These are phyloP conservation scores for Eremothecium cymbalariae DNA, from an alignment of 1,139 yeast species.

Conservation along the genomic window DNA sequence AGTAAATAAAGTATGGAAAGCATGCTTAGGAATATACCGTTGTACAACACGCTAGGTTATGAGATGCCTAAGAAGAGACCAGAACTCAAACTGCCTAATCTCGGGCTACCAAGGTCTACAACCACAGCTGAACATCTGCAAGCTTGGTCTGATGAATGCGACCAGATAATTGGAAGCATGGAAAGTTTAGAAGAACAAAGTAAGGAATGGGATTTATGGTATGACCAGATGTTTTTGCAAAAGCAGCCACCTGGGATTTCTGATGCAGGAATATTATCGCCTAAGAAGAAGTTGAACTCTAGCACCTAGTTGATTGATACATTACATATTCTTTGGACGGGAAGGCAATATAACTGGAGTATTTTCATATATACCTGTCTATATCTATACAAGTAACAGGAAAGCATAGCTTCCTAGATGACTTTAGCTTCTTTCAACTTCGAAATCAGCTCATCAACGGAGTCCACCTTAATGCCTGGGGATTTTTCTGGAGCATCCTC, in stretches of 20 bases:
- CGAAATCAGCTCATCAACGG: constrained; percentile 72
- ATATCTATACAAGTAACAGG: not conserved
- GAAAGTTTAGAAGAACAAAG: constrained; percentile 14
- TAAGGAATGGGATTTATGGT: constrained; percentile 24
- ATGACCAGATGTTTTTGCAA: constrained; percentile 17
- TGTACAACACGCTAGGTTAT: constrained; percentile 21
- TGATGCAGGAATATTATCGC: constrained; percentile 19
- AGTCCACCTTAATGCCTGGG: constrained; percentile 71
- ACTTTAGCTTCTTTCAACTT: constrained; percentile 70
- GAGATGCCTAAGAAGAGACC: constrained; percentile 17
- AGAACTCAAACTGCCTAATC: constrained; percentile 13
- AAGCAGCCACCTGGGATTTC: constrained; percentile 29
- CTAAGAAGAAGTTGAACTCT: constrained; percentile 20
- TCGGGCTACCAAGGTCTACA: constrained; percentile 11
- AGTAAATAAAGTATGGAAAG: constrained; percentile 16
- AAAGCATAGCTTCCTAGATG: constrained; percentile 31
- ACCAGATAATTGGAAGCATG: constrained; percentile 10
- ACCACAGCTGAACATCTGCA: constrained; percentile 19
- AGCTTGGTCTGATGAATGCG: constrained; percentile 28
- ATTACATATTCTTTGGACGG: constrained; percentile 3
- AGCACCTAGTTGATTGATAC: no score
- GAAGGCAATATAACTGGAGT: constrained; percentile 2
- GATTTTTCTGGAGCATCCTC: constrained; percentile 79
- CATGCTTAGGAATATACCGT: constrained; percentile 18
- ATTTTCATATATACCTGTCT: no score